A percentile compares a stretch with the other conserved stretches of the same genome.
These are phyloP conservation scores for Miscanthus lutarioriparius DNA, from an alignment of 176 grass and related monocot genomes.

Conservation along the genomic window DNA sequence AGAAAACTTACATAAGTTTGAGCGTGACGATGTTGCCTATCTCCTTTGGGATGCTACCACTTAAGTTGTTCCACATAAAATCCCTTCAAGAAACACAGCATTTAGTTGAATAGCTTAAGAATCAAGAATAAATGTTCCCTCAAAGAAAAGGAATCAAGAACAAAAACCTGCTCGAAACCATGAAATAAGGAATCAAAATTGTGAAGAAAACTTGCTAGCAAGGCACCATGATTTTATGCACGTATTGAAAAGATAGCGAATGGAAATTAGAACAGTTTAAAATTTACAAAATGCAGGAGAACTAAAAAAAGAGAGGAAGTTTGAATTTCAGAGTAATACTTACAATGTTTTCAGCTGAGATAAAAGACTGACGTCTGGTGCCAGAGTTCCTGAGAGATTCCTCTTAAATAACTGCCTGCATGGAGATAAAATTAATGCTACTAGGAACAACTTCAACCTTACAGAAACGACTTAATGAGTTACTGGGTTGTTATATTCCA, in stretches of 20 bases:
- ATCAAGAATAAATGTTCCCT: background rate
- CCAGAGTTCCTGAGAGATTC: slow-evolving; percentile 86
- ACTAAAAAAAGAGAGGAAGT: slow-evolving; percentile 9
- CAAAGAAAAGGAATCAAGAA: background rate
- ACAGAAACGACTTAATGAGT: background rate
- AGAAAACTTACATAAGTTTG: slow-evolving; percentile 75
- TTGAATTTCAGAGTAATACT: slow-evolving; percentile 43
- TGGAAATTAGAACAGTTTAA: background rate
- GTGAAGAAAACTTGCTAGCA: slow-evolving; percentile 1
- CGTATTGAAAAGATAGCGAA: background rate
- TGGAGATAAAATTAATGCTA: slow-evolving; percentile 5
- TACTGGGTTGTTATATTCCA: background rate
- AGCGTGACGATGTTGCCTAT: slow-evolving; percentile 81
- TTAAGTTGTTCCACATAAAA: slow-evolving; percentile 96
- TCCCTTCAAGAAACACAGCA: slow-evolving; percentile 65
- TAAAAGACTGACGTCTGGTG: slow-evolving; percentile 70
- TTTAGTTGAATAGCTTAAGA: slow-evolving; percentile 25
- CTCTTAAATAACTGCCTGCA: slow-evolving; percentile 79
- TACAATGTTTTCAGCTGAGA: slow-evolving; percentile 80
- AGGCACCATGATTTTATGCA: background rate
- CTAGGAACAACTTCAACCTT: slow-evolving; percentile 6
- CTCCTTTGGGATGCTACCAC: slow-evolving; percentile 84
- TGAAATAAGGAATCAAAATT: slow-evolving; percentile 13
- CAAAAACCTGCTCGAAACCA: background rate
- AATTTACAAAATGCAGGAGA: slow-evolving; percentile 11